Base-by-base conservation (phyloP, 371 early-diverging fungal genomes). In the Mortierella sp. region DNA sequence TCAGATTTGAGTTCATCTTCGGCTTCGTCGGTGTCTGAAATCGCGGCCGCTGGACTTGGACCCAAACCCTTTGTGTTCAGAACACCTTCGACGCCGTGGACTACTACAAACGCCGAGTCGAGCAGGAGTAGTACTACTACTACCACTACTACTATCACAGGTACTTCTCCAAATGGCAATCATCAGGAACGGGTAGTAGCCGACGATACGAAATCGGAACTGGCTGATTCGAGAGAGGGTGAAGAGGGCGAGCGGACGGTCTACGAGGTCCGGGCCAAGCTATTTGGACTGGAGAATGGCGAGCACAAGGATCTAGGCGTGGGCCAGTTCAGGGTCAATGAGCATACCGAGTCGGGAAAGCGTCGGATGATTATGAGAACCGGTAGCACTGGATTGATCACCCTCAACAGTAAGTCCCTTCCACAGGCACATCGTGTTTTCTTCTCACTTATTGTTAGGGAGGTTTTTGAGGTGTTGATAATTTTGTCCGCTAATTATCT, bases 361-460 rank as follows among this genome's bases (percentile, higher is more conserved):
- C 76, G 84, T 16, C 68, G 84, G 1, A 79, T 83, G 84, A 79
- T 83, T 22, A 83, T 83, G 84, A 53, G 84, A 26, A 70, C 65
- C 2, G 63, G 48, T 26, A 76, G 73, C n/a, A 76, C 76, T 1
- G 84, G 84, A 0, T 14, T 63, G 29, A 31, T 83, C 45, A 73
- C 65, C 7, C 44, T 83, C 61, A 83, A 83, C 52, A 79, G 81
- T 81, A 73, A 45, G 81, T 80, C n/a, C 14, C 26, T 14, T 19
- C 11, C n/a, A n/a, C n/a, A n/a, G n/a, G n/a, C n/a, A n/a, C n/a
- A n/a, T 43, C 13, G 9, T 50, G 1, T 13, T 47, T 13, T 43
- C 37, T n/a, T 4, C 31, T 26, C 14, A 14, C n/a, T 43, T 39
- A 26, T 43, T 64, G n/a, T n/a, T n/a, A n/a, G n/a, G n/a, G n/a